Percentiles rank a stretch among this genome's conserved stretches.
Conservation (phyloP, 2,329 filamentous ascomycete species). For the Lecanoromycetidae sp. region DNA sequence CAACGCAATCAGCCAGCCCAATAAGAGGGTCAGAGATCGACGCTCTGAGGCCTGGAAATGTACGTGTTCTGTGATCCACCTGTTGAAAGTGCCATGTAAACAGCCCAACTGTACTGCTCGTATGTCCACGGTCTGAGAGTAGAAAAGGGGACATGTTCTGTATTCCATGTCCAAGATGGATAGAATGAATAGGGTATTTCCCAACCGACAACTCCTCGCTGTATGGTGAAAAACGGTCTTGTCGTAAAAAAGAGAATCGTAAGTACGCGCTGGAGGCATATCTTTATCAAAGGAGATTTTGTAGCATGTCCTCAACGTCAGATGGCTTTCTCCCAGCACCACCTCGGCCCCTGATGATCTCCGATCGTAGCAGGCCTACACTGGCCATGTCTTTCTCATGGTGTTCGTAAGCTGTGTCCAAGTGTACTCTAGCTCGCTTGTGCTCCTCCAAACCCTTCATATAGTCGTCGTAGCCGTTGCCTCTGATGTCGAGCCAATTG, state of each 20-base stretch:
- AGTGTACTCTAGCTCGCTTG: slow-evolving; percentile 33
- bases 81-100: too few relatives aligned
- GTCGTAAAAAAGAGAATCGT: slow-evolving; percentile 1
- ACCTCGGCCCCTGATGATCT: slow-evolving; percentile 21
- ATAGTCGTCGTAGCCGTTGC: slow-evolving; percentile 35
- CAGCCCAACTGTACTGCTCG: neutral
- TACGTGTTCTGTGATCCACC: too few relatives aligned
- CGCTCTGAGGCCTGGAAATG: too few relatives aligned
- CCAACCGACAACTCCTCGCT: slow-evolving; percentile 5
- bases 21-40: too few relatives aligned
- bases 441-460: slow-evolving; percentile 36
- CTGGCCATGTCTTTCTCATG: slow-evolving; percentile 33
- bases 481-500: slow-evolving; percentile 41
- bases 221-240: neutral
- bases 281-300: neutral
- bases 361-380: slow-evolving; percentile 30
- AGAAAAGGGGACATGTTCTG: neutral
- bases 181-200: slow-evolving; percentile 9
- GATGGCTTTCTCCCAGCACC: slow-evolving; percentile 4
- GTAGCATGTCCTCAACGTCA: neutral
- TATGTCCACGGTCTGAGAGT: too few relatives aligned
- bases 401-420: slow-evolving; percentile 36
- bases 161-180: slow-evolving; percentile 1
- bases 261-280: neutral
- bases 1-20: too few relatives aligned